Percentiles rank a stretch among this genome's conserved stretches.
phyloP scores from a whole-genome alignment of 225 moss, liverwort and hornwort species.

The Polytrichum commune region DNA sequence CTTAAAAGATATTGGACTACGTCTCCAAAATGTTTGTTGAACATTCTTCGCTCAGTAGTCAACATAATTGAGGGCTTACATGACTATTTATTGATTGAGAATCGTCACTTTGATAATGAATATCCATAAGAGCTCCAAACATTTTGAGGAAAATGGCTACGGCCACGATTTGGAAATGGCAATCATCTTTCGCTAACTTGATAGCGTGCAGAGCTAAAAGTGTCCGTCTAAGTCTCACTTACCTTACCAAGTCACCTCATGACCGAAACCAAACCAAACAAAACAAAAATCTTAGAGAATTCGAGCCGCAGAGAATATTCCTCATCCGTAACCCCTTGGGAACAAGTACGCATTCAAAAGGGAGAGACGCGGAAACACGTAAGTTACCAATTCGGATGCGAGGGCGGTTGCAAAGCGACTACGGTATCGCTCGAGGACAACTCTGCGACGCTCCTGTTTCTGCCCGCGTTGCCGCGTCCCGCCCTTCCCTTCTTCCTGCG shows the following conservation, averaged over 20 bases:
- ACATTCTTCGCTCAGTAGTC: too few relatives aligned
- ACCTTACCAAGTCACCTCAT: neutral
- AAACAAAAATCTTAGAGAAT: neutral
- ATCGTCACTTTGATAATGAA: too few relatives aligned
- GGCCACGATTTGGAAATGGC: too few relatives aligned
- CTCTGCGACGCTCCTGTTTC: slow-evolving; percentile 74
- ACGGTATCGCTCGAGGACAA: slow-evolving; percentile 64
- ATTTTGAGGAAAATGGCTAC: too few relatives aligned
- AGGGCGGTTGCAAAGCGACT: slow-evolving; percentile 67
- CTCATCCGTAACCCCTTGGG: too few relatives aligned
- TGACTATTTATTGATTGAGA: too few relatives aligned
- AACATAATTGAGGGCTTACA: too few relatives aligned
- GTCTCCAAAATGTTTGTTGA: too few relatives aligned
- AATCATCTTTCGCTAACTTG: too few relatives aligned
- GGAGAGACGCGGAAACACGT: neutral
- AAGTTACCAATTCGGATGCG: slow-evolving; percentile 66
- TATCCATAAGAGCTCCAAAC: too few relatives aligned
- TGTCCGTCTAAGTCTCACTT: neutral
- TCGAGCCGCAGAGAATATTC: neutral
- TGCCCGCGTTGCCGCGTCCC: slow-evolving; percentile 75
- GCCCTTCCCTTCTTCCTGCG: slow-evolving; percentile 44
- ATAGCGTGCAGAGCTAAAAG: neutral
- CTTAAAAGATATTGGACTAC: too few relatives aligned
- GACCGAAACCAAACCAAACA: neutral
- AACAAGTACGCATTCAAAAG: too few relatives aligned